Conservation (phyloP, 352 stramenopile species). For the Globisporangium heterothallicum region DNA sequence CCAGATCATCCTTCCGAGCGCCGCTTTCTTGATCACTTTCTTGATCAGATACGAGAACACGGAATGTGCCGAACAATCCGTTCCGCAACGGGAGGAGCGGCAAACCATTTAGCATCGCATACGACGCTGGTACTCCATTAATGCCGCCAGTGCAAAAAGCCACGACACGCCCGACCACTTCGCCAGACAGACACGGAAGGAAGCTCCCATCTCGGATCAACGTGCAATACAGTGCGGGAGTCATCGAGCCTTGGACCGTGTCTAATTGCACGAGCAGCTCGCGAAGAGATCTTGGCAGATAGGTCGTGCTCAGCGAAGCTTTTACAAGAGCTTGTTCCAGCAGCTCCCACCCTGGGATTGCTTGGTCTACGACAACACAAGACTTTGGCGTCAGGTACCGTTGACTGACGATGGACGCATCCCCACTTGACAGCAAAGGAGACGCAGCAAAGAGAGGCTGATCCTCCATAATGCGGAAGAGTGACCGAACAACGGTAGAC, state of each 20-base stretch:
- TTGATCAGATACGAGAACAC: slow-evolving; percentile 13
- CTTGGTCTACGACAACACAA: slow-evolving; percentile 44
- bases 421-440: slow-evolving; percentile 2
- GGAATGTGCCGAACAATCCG: slow-evolving; percentile 34
- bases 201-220: slow-evolving; percentile 31
- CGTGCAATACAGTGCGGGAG: slow-evolving; percentile 44
- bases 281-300: slow-evolving; percentile 25
- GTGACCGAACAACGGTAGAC: slow-evolving; percentile 36
- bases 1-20: no score
- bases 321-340: slow-evolving; percentile 30
- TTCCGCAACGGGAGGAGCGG: slow-evolving; percentile 43
- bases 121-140: background rate
- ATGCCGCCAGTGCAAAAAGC: slow-evolving; percentile 36
- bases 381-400: slow-evolving; percentile 25
- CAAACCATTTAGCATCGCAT: slow-evolving; percentile 28
- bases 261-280: slow-evolving; percentile 44
- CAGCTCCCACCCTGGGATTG: slow-evolving; percentile 31
- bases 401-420: background rate
- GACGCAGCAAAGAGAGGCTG: slow-evolving; percentile 42
- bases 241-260: slow-evolving; percentile 49
- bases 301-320: slow-evolving; percentile 26
- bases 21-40: background rate
- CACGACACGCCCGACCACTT: slow-evolving; percentile 28
- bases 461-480: slow-evolving; percentile 52
- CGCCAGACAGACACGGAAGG: slow-evolving; percentile 22